Evolutionary conservation across 1,139 yeast species (phyloP), one percentile per base, ranked within the genome.

Genomic region (Blastobotrys apis): DNA sequence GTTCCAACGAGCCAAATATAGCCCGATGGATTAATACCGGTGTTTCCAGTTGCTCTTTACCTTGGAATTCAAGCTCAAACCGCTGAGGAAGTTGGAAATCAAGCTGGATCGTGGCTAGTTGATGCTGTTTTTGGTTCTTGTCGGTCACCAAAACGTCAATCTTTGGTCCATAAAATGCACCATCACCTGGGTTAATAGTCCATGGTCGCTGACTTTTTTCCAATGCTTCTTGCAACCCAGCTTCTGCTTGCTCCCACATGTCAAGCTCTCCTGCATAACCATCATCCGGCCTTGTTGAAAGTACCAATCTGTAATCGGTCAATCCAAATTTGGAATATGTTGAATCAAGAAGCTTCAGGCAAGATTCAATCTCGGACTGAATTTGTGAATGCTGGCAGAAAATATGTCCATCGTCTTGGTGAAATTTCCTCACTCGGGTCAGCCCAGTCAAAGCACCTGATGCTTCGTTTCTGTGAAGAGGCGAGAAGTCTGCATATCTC

Each of bases 381-480:
- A 94, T 84, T 65, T 94, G 98, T 21, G 75, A 81, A 44, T 79
- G 73, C 17, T 84, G 80, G 65, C 99, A 94, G 68, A 94, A 94
- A 37, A 94, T 92, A 61, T 94, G 98, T 9, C 97, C 98, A 64
- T 94, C 98, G 63, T 94, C 99, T 67, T 94, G 99, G 64, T 94
- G 98, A 72, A 94, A 94, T 55, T 97, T 78, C 52, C 99, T 77
- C 6, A 94, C 97, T 56, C 99, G 77, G 1, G 98, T 92, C 47
- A 94, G 70, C 1, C 99, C 99, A 2, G 95, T 78, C 38, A 94
- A 73, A 1, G 98, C 95, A 25, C 99, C 98, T 46, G 94, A 81
- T 41, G 90, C 83, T 65, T 94, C 99, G 62, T 94, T 94, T 65
- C 99, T 77, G 66, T 94, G 99, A 46, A 94, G 69, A 2, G 95